Evolutionary conservation across 108 stramenopile species (phyloP).

Genomic region (Skeletonema potamos): DNA sequence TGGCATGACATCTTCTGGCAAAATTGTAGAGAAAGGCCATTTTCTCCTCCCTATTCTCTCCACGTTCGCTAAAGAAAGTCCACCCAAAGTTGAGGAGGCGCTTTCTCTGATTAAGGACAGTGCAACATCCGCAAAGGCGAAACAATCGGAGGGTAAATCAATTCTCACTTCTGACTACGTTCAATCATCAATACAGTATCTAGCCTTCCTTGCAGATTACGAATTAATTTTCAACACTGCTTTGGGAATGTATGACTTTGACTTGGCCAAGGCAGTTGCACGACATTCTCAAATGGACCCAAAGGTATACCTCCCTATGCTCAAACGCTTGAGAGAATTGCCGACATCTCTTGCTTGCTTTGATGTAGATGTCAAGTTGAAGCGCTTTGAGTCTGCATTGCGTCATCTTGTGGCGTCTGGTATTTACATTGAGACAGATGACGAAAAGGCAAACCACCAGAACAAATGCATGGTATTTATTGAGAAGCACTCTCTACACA

Average conservation of each 20-base stretch:
- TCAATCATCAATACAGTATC: slow-evolving; percentile 83
- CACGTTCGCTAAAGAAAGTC: slow-evolving; percentile 86
- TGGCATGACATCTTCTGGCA: slow-evolving; percentile 42
- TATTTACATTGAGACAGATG: slow-evolving; percentile 19
- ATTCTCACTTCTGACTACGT: slow-evolving; percentile 68
- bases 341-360: slow-evolving; percentile 59
- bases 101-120: slow-evolving; percentile 65
- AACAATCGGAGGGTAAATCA: slow-evolving; percentile 46
- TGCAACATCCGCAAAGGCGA: slow-evolving; percentile 26
- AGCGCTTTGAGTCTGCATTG: slow-evolving; percentile 75
- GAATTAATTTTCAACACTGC: slow-evolving; percentile 85
- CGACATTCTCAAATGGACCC: slow-evolving; percentile 94
- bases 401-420: slow-evolving; percentile 55
- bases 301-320: slow-evolving; percentile 86
- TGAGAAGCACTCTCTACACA: slow-evolving; percentile 61
- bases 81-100: slow-evolving; percentile 80
- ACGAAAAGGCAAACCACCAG: slow-evolving; percentile 36
- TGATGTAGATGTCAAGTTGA: slow-evolving; percentile 83
- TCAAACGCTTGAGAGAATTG: slow-evolving; percentile 70
- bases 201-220: slow-evolving; percentile 89
- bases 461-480: slow-evolving; percentile 70
- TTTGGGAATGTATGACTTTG: slow-evolving; percentile 91
- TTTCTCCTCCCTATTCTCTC: slow-evolving; percentile 85
- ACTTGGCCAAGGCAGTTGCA: slow-evolving; percentile 87
- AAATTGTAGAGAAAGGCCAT: slow-evolving; percentile 49